Base-by-base conservation (phyloP, 164 flowering plant genomes). In the Litsea cubeba region DNA sequence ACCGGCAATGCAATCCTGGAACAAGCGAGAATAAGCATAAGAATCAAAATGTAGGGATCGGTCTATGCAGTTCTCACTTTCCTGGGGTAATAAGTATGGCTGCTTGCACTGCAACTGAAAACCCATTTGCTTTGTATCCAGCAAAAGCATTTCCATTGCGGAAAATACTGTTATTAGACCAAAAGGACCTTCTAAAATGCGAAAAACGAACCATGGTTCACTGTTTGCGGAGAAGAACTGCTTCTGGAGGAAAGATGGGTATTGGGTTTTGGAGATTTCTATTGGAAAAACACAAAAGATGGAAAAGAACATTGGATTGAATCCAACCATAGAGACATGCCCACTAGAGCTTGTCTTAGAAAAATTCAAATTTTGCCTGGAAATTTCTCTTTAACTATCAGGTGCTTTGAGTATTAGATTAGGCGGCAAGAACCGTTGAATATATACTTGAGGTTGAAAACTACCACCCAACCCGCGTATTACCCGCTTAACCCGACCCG, bases 1-100 rank as follows among this genome's bases (percentile, higher is more conserved):
- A 25, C 49, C 74, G 24, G 15, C 77, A 26, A 81, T 76, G 76
- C 88, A 86, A 23, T 78, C 74, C 64, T 77, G 77, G 5, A 79
- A n/a, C n/a, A 71, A 15, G 24, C 65, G 75, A 20, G 82, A 71
- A 40, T 72, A 79, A 17, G 72, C 32, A 50, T 54, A 75, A 18
- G 77, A 77, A 73, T 82, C 75, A 22, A 77, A 77, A 22, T 24
- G 76, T 2, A 68, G 25, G n/a, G 51, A 57, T 3, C 60, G 35
- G 10, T 20, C 50, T 5, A 7, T 23, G 49, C 1, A 68, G 66
- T n/a, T 65, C 23, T 69, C 70, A 46, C 62, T 46, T 22, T 80
- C 78, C 3, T 70, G 76, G 12, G 71, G 51, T 60, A 76, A 65
- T 71, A 15, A 50, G n/a, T 14, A 60, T 25, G 5, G 68, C 74